Conservation (phyloP, 495 filamentous ascomycete genomes). For the Hypoxylon trugodes region DNA sequence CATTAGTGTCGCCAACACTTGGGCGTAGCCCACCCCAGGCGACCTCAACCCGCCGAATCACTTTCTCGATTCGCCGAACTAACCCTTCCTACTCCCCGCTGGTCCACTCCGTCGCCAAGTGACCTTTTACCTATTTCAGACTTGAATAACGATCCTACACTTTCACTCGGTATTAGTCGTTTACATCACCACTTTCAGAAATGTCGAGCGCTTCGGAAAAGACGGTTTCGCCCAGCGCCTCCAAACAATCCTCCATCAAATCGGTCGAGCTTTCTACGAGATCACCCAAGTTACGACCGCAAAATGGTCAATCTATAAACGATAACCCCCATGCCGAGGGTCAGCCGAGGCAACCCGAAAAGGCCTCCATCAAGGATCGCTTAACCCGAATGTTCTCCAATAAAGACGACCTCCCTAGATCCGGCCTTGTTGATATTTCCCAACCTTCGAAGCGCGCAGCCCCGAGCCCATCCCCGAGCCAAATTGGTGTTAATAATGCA, state of each 20-base stretch:
- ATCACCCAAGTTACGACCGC: slow-evolving; percentile 51
- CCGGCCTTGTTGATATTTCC: slow-evolving; percentile 32
- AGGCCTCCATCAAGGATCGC: slow-evolving; percentile 58
- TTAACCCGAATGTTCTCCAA: slow-evolving; percentile 61
- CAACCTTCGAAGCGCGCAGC: slow-evolving; percentile 41
- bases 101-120: slow-evolving; percentile 44
- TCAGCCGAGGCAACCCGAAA: slow-evolving; percentile 52
- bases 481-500: slow-evolving; percentile 28
- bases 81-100: slow-evolving; percentile 31
- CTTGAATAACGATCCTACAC: slow-evolving; percentile 18
- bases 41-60: slow-evolving; percentile 43
- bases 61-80: slow-evolving; percentile 36
- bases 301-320: slow-evolving; percentile 46
- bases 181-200: slow-evolving; percentile 15
- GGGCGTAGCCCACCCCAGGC: slow-evolving; percentile 47
- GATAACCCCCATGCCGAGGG: slow-evolving; percentile 36
- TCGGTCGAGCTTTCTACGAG: slow-evolving; percentile 51
- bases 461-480: slow-evolving; percentile 36
- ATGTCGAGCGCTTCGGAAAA: slow-evolving; percentile 49
- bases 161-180: neutral
- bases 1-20: slow-evolving; percentile 39
- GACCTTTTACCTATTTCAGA: slow-evolving; percentile 34
- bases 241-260: slow-evolving; percentile 56
- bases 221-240: slow-evolving; percentile 50
- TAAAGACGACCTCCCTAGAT: slow-evolving; percentile 48